Evolutionary conservation across 345 rosid genomes (phyloP).

Genomic region (Euphorbia pulcherrima): DNA sequence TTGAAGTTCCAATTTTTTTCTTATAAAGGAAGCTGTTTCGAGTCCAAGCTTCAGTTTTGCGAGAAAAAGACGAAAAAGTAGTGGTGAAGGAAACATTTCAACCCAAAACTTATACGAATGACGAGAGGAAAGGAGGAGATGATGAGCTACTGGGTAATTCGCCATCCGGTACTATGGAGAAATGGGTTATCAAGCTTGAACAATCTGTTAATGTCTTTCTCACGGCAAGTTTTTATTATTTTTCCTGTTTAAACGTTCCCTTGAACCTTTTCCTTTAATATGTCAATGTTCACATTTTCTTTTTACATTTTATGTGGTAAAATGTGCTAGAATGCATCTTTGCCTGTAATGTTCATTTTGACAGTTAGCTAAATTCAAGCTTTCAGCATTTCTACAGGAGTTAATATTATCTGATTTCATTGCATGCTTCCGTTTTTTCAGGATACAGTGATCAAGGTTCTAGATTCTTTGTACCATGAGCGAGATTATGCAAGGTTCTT

Average conservation of each 20-base stretch:
- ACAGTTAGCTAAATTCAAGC: background rate
- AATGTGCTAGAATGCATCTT: background rate
- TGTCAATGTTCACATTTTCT: background rate
- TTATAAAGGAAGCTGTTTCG: slow-evolving; percentile 31
- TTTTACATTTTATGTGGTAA: background rate
- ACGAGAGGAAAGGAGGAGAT: slow-evolving; percentile 20
- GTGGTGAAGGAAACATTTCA: slow-evolving; percentile 62
- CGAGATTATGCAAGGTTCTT: slow-evolving; percentile 84
- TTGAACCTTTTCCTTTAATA: background rate
- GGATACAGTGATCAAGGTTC: slow-evolving; percentile 89
- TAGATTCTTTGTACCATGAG: slow-evolving; percentile 72
- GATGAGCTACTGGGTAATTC: slow-evolving; percentile 29
- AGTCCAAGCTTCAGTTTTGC: slow-evolving; percentile 53
- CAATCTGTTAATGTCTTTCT: slow-evolving; percentile 76
- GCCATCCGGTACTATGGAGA: slow-evolving; percentile 39
- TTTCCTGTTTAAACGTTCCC: background rate
- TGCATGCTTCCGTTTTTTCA: slow-evolving; percentile 22
- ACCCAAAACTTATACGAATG: slow-evolving; percentile 36
- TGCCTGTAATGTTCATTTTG: background rate
- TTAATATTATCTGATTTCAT: background rate
- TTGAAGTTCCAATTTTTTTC: background rate
- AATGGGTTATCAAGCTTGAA: slow-evolving; percentile 65
- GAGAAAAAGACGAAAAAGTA: slow-evolving; percentile 67
- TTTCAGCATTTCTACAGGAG: background rate
- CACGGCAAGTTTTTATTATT: slow-evolving; percentile 45